A percentile compares a stretch with the other conserved stretches of the same genome.
Conservation (phyloP, 495 filamentous ascomycete genomes). For the Tuber brumale region DNA sequence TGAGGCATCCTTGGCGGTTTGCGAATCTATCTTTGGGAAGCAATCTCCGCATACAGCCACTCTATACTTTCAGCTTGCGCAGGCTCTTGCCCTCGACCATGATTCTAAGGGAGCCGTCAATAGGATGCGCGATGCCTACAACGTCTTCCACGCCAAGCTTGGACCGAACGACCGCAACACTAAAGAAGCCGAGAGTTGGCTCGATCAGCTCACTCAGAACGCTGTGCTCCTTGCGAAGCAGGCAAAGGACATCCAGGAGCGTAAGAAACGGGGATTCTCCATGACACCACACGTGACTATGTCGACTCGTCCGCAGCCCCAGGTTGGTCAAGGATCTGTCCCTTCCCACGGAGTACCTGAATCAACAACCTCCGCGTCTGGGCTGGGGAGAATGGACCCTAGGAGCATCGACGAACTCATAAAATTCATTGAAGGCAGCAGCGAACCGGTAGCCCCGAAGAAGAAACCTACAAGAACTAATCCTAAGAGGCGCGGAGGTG, state of each 20-base stretch:
- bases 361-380: slow-evolving; percentile 42
- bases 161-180: slow-evolving; percentile 90
- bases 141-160: slow-evolving; percentile 79
- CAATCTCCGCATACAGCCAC: slow-evolving; percentile 89
- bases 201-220: slow-evolving; percentile 91
- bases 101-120: slow-evolving; percentile 82
- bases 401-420: slow-evolving; percentile 79
- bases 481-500: slow-evolving; percentile 61
- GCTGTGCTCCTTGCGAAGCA: slow-evolving; percentile 90
- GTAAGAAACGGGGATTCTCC: slow-evolving; percentile 57
- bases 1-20: slow-evolving; percentile 79
- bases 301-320: slow-evolving; percentile 44
- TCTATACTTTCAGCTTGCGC: slow-evolving; percentile 91
- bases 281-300: slow-evolving; percentile 52
- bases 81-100: slow-evolving; percentile 86
- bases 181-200: slow-evolving; percentile 86
- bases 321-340: slow-evolving; percentile 49
- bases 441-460: slow-evolving; percentile 57
- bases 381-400: slow-evolving; percentile 51
- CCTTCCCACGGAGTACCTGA: slow-evolving; percentile 42
- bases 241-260: slow-evolving; percentile 73
- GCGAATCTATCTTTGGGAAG: slow-evolving; percentile 79
- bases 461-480: slow-evolving; percentile 63
- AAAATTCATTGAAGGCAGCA: slow-evolving; percentile 74
- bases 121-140: slow-evolving; percentile 91